Percentiles rank a stretch among this genome's conserved stretches.
These are phyloP conservation scores for Barnettozyma botsteinii DNA, from an alignment of 805 yeast species.

Conservation along the genomic window DNA sequence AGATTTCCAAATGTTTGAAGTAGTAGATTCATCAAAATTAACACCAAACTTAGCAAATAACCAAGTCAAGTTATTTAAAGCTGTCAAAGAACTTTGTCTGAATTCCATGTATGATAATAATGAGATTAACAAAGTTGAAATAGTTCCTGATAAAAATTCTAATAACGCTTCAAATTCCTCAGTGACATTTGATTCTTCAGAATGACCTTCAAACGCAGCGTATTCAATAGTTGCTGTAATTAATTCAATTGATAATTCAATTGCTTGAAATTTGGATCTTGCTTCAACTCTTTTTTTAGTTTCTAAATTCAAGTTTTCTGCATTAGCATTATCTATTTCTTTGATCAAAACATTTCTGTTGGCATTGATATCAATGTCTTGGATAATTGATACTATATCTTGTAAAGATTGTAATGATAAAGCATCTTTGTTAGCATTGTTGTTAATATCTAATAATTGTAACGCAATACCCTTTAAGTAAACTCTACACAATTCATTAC, in stretches of 20 bases:
- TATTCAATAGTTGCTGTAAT: slow-evolving; percentile 69
- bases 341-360: slow-evolving; percentile 25
- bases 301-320: slow-evolving; percentile 27
- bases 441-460: slow-evolving; percentile 30
- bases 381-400: slow-evolving; percentile 23
- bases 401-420: slow-evolving; percentile 23
- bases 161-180: slow-evolving; percentile 15
- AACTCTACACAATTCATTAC: slow-evolving; percentile 30
- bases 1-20: slow-evolving; percentile 11
- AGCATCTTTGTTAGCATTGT: slow-evolving; percentile 12
- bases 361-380: slow-evolving; percentile 28
- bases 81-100: slow-evolving; percentile 50
- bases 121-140: slow-evolving; percentile 35
- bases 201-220: slow-evolving; percentile 28
- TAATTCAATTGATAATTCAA: slow-evolving; percentile 70
- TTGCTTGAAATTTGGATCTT: slow-evolving; percentile 49
- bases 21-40: slow-evolving; percentile 8
- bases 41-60: slow-evolving; percentile 26
- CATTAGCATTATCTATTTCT: slow-evolving; percentile 31
- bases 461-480: slow-evolving; percentile 34
- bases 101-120: slow-evolving; percentile 40
- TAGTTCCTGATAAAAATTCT: slow-evolving; percentile 15
- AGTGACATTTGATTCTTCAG: background rate
- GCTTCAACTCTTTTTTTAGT: slow-evolving; percentile 40
- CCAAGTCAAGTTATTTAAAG: slow-evolving; percentile 72